A percentile compares a stretch with the other conserved stretches of the same genome.
Evolutionary conservation across 345 rosid species (phyloP).

Genomic region (Salix brachista): DNA sequence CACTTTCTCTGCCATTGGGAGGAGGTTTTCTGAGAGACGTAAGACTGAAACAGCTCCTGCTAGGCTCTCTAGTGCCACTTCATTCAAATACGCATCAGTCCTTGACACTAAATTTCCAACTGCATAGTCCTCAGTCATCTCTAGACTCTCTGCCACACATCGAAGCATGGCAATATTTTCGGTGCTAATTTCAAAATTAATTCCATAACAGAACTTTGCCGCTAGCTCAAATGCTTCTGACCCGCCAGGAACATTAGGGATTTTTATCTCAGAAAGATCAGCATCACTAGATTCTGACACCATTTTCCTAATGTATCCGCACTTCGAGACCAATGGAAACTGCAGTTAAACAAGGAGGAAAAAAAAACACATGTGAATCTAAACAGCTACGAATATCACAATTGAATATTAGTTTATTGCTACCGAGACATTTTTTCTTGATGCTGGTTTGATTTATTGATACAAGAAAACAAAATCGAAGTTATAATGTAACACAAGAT

Average conservation of each 20-base stretch:
- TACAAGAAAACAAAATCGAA: neutral
- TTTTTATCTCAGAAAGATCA: conserved; percentile 46
- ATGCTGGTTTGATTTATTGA: neutral
- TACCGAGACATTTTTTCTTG: neutral
- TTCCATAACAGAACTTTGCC: conserved; percentile 88
- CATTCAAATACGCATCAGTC: conserved; percentile 70
- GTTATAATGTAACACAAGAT: neutral
- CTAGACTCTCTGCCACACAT: conserved; percentile 80
- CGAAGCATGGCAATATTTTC: conserved; percentile 76
- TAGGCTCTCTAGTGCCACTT: conserved; percentile 71
- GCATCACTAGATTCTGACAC: conserved; percentile 59
- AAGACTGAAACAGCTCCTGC: conserved; percentile 63
- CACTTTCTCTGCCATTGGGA: conserved; percentile 70
- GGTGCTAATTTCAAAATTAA: conserved; percentile 73
- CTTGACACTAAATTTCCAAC: conserved; percentile 68
- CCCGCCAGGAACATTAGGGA: conserved; percentile 67
- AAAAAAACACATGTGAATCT: neutral
- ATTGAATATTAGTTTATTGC: neutral
- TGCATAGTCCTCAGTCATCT: conserved; percentile 79
- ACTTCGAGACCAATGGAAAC: conserved; percentile 80
- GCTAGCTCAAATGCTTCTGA: conserved; percentile 79
- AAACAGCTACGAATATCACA: neutral
- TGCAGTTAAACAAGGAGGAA: conserved; percentile 31
- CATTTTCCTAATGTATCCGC: conserved; percentile 65
- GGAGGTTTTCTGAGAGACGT: conserved; percentile 48